Percentiles rank a stretch among this genome's conserved stretches.
phyloP scores from a whole-genome alignment of 73 alveolate species.

The Symbiodinium pilosum region DNA sequence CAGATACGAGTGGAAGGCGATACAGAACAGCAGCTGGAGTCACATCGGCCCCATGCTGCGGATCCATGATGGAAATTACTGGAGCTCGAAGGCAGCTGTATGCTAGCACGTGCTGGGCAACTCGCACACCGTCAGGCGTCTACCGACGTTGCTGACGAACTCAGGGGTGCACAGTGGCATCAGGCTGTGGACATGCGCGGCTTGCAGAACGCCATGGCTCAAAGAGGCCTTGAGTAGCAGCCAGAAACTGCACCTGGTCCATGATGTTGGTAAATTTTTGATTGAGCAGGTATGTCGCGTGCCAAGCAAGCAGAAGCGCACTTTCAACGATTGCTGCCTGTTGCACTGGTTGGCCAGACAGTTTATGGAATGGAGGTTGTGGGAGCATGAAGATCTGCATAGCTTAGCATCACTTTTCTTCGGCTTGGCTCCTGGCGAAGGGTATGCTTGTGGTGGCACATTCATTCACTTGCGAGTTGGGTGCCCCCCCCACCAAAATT shows the following conservation, averaged over 20 bases:
- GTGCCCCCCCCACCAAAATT: too few relatives aligned
- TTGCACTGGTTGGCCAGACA: too few relatives aligned
- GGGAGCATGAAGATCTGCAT: too few relatives aligned
- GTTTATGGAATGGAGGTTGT: too few relatives aligned
- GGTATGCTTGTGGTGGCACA: neutral
- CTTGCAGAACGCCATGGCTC: slow-evolving; percentile 17
- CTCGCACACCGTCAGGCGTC: neutral
- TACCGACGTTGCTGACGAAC: slow-evolving; percentile 9
- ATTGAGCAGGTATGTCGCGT: neutral
- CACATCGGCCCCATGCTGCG: slow-evolving; percentile 39
- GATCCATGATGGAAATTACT: slow-evolving; percentile 24
- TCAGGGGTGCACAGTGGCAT: neutral
- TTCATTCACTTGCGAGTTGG: too few relatives aligned
- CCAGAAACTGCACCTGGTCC: too few relatives aligned
- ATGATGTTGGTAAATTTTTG: neutral
- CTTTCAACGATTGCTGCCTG: neutral
- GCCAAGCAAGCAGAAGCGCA: neutral
- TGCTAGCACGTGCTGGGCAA: too few relatives aligned
- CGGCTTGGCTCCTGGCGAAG: neutral
- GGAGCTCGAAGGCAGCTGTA: neutral
- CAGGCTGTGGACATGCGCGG: slow-evolving; percentile 19
- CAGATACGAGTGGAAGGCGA: neutral
- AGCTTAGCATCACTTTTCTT: too few relatives aligned
- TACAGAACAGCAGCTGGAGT: slow-evolving; percentile 50
- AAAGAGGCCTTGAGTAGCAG: neutral